Percentiles rank a stretch among this genome's conserved stretches.
These are phyloP conservation scores for Drosera capensis DNA, from an alignment of 148 eudicot species.

Conservation along the genomic window DNA sequence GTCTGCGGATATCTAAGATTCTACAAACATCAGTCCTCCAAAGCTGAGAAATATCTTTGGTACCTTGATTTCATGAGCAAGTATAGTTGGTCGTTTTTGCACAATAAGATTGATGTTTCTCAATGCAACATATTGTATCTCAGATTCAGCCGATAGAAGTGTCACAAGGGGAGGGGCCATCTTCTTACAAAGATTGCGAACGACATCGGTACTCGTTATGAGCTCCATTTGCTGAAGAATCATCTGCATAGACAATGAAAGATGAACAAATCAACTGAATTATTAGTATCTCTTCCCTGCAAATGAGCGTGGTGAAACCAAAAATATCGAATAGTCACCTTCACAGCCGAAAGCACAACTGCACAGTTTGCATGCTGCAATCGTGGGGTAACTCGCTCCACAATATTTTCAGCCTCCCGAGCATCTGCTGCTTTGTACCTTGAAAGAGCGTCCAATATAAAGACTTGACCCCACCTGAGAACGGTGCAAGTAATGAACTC, in stretches of 20 bases:
- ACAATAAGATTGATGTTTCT: conserved; percentile 93
- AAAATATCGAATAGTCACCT: conserved; percentile 62
- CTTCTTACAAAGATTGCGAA: conserved; percentile 91
- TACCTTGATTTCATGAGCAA: conserved; percentile 99
- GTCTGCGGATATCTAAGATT: background rate
- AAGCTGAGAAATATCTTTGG: background rate
- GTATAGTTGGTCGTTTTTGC: conserved; percentile 88
- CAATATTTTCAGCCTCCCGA: conserved; percentile 98
- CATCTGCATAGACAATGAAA: conserved; percentile 43
- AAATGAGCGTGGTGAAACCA: too few species aligned
- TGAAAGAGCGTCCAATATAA: conserved; percentile 92
- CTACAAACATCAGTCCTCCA: too few species aligned
- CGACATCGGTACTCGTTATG: conserved; percentile 86
- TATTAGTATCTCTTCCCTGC: too few species aligned
- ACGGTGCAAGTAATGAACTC: too few species aligned
- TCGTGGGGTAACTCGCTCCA: conserved; percentile 95
- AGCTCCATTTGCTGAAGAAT: conserved; percentile 98
- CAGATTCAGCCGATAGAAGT: conserved; percentile 96
- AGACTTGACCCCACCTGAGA: conserved; percentile 98
- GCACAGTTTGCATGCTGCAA: conserved; percentile 99
- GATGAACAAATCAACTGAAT: too few species aligned
- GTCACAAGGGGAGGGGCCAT: conserved; percentile 99
- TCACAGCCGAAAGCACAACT: conserved; percentile 97
- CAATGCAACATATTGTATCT: conserved; percentile 94
- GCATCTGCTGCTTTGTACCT: conserved; percentile 92